Percentiles rank a stretch among this genome's conserved stretches.
phyloP scores from a whole-genome alignment of 768 basidiomycete genomes.

The Termitomyces sp. region DNA sequence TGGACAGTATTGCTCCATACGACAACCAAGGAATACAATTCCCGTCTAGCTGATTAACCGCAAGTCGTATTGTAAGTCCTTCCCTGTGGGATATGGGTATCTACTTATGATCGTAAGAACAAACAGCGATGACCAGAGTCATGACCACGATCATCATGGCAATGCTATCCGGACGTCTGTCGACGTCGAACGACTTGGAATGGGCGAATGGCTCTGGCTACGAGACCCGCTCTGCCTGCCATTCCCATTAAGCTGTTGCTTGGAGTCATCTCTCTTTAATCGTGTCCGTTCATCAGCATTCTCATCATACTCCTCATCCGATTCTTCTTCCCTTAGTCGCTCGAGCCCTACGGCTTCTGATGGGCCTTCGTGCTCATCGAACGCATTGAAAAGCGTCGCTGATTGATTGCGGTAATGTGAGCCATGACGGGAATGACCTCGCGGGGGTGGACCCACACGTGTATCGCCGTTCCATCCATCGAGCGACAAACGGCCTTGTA shows the following conservation, averaged over 20 bases:
- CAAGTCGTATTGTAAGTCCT: constrained; percentile 15
- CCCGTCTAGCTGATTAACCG: constrained; percentile 9
- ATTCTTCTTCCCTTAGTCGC: constrained; percentile 61
- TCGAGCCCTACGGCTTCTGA: constrained; percentile 48
- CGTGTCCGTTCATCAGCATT: constrained; percentile 43
- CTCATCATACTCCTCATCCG: constrained; percentile 31
- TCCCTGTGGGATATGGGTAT: constrained; percentile 11
- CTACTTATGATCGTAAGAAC: constrained; percentile 3
- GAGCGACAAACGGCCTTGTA: constrained; percentile 75
- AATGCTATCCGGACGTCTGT: constrained; percentile 13
- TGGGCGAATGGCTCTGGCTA: constrained; percentile 52
- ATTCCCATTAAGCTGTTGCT: constrained; percentile 13
- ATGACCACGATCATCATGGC: background rate
- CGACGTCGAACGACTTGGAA: constrained; percentile 17
- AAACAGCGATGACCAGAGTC: background rate
- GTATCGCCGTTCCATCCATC: constrained; percentile 62
- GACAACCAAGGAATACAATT: background rate
- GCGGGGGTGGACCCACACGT: constrained; percentile 22
- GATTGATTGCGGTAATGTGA: constrained; percentile 64
- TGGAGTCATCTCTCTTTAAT: constrained; percentile 21
- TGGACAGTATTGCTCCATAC: background rate
- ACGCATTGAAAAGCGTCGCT: constrained; percentile 69
- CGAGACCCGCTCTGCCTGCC: constrained; percentile 34
- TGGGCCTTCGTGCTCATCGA: constrained; percentile 47
- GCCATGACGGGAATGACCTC: constrained; percentile 50